phyloP scores from a whole-genome alignment of 1,284 basidiomycete genomes.

The Cystobasidium sp. region DNA sequence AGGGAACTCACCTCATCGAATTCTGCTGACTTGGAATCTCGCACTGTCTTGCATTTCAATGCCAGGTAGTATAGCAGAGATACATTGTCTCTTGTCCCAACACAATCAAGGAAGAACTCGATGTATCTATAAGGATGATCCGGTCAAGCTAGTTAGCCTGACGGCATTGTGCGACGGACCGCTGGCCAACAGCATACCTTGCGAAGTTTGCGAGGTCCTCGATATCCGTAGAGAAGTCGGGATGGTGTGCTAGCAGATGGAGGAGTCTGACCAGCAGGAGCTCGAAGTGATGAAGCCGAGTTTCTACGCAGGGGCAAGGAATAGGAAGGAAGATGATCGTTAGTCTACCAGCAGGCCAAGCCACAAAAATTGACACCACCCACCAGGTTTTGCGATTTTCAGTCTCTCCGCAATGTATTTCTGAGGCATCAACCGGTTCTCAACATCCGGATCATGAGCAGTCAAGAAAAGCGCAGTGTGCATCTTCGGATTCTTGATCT shows the following conservation, averaged over 20 bases:
- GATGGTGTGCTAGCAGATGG: conserved; percentile 88
- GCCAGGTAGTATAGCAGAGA: conserved; percentile 82
- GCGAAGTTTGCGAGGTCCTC: conserved; percentile 38
- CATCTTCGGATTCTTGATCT: conserved; percentile 67
- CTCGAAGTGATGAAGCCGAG: conserved; percentile 73
- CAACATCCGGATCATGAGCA: conserved; percentile 86
- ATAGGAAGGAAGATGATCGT: not conserved
- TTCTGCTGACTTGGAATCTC: conserved; percentile 70
- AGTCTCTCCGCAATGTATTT: conserved; percentile 23
- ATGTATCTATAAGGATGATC: conserved; percentile 68
- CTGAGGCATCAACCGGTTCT: conserved; percentile 60
- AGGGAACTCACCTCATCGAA: conserved; percentile 68
- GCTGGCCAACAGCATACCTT: not conserved
- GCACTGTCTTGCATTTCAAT: conserved; percentile 79
- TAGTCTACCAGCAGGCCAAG: not conserved
- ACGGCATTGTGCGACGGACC: not conserved
- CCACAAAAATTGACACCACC: not conserved
- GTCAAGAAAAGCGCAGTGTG: conserved; percentile 85
- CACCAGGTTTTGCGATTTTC: conserved; percentile 14
- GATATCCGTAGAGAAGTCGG: conserved; percentile 67
- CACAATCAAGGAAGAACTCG: conserved; percentile 79
- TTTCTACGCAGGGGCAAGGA: conserved; percentile 57
- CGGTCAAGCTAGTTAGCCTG: not conserved
- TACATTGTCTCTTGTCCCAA: conserved; percentile 77
- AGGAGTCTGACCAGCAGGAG: conserved; percentile 81